These are phyloP conservation scores for Juglanconis oblonga DNA, from an alignment of 2,329 filamentous ascomycete species.

Conservation along the genomic window DNA sequence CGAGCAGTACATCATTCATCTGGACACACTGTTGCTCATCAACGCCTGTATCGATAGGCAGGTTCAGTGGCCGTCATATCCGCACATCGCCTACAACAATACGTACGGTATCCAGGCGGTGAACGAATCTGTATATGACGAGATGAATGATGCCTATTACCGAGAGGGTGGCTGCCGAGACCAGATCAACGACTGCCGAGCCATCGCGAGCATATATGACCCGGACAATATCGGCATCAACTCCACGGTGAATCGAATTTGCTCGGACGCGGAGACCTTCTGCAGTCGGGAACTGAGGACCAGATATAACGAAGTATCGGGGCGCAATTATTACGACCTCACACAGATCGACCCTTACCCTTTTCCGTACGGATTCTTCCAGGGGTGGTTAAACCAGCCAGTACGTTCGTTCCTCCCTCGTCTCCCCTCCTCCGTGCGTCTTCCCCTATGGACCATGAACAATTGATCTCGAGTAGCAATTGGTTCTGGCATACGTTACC, in stretches of 20 bases:
- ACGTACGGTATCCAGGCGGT: conserved; percentile 53
- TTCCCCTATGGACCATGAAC: neutral
- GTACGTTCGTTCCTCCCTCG: neutral
- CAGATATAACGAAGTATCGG: conserved; percentile 2
- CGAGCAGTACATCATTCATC: conserved; percentile 1
- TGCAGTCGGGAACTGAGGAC: conserved; percentile 18
- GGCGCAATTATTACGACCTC: conserved; percentile 53
- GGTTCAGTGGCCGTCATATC: neutral
- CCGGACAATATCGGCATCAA: conserved; percentile 17
- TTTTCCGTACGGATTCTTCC: conserved; percentile 48
- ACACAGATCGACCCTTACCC: conserved; percentile 42
- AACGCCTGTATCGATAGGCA: conserved; percentile 8
- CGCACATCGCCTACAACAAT: conserved; percentile 10
- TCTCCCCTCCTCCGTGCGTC: neutral
- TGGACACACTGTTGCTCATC: conserved; percentile 10
- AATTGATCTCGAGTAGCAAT: too few species aligned
- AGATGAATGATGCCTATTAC: conserved; percentile 25
- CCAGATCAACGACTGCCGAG: conserved; percentile 15
- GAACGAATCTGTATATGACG: conserved; percentile 43
- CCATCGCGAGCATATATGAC: conserved; percentile 14
- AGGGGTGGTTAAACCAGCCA: conserved; percentile 48
- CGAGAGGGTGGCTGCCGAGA: conserved; percentile 12
- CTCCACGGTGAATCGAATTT: conserved; percentile 17
- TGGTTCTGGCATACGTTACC: too few species aligned
- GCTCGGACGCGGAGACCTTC: conserved; percentile 16